Evolutionary conservation across 1,139 yeast species (phyloP), one percentile per base, ranked within the genome.

Genomic region (Magnusiomyces fungicola): DNA sequence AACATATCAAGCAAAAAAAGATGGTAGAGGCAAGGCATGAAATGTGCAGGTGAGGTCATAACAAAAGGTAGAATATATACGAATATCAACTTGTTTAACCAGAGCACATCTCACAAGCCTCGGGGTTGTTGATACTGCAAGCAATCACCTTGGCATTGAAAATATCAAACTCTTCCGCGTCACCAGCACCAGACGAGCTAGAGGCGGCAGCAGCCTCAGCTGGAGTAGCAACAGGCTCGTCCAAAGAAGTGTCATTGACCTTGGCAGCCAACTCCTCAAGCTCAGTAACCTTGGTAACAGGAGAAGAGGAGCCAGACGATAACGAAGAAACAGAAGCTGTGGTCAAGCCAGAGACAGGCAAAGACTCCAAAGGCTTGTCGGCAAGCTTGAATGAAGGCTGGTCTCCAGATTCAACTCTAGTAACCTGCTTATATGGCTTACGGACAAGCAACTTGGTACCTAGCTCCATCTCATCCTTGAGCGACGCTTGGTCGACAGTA

Each of bases 61-160:
- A n/a, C n/a, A n/a, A n/a, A n/a, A n/a, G n/a, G n/a, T n/a, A n/a
- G n/a, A n/a, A n/a, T n/a, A 27, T 27, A 27, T 27, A 27, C 7
- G 30, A 27, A 27, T 7, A 27, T 27, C 30, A 12, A 27, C 30
- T n/a, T n/a, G 3, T 34, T 70, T 74, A 92, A 74, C 97, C 97
- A 55, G 97, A 90, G 75, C 98, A 92, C 98, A 92, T 92, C 66
- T 92, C 92, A 72, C 98, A 92, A 45, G 97, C 80, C 70, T 87
- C 97, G 53, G 97, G 97, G 73, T 92, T 92, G 68, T 85, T 81
- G 68, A 92, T 89, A 50, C 97, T 95, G 75, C 98, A 92, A 40
- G 97, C 96, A 70, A 92, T 80, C 41, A 84, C 97, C 71, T 89
- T 83, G 32, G 95, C 85, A 68, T 92, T 88, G 77, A 75, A 92